These are phyloP conservation scores for Claviceps capensis DNA, from an alignment of 2,329 filamentous ascomycete species.

Conservation along the genomic window DNA sequence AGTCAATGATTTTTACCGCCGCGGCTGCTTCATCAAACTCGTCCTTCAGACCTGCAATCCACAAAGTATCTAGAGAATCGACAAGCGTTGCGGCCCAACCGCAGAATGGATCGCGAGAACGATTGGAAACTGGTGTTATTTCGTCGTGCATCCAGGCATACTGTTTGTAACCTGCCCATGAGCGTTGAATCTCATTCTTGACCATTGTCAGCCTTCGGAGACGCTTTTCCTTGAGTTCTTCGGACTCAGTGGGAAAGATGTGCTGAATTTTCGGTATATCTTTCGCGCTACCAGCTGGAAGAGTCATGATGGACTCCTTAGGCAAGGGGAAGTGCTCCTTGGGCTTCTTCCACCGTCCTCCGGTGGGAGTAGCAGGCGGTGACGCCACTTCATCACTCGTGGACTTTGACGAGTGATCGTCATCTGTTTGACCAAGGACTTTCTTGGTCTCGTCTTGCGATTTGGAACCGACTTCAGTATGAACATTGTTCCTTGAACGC, in stretches of 20 bases:
- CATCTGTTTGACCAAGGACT: not conserved
- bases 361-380: constrained; percentile 5
- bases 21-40: constrained; percentile 70
- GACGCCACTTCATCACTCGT: constrained; percentile 8
- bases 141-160: constrained; percentile 82
- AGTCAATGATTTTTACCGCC: constrained; percentile 63
- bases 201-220: constrained; percentile 51
- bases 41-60: constrained; percentile 68
- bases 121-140: constrained; percentile 56
- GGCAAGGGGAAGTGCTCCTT: constrained; percentile 67
- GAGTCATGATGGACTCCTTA: constrained; percentile 52
- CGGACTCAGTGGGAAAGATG: constrained; percentile 52
- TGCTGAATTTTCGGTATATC: constrained; percentile 66
- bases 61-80: constrained; percentile 69
- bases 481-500: too few species aligned
- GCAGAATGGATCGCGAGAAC: constrained; percentile 68
- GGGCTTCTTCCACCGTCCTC: constrained; percentile 59
- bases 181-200: constrained; percentile 59
- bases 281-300: constrained; percentile 60
- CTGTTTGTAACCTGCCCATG: constrained; percentile 71
- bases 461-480: not conserved
- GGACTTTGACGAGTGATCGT: constrained; percentile 16
- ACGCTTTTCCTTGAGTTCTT: constrained; percentile 45
- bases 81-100: constrained; percentile 84
- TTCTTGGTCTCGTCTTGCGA: not conserved